phyloP scores from a whole-genome alignment of 2,329 filamentous ascomycete species.

The Ascochyta lentis region DNA sequence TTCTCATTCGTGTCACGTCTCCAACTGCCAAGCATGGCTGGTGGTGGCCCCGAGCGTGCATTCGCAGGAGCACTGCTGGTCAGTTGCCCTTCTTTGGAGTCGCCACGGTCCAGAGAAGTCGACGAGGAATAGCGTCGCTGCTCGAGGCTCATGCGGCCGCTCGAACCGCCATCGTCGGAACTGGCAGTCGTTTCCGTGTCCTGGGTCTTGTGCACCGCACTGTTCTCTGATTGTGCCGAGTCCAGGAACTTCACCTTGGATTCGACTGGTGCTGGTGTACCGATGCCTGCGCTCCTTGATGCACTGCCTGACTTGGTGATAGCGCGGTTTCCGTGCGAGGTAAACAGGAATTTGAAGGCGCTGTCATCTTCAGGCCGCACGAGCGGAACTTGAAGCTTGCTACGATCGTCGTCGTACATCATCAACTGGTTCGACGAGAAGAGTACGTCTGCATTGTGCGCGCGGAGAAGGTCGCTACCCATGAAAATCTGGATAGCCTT shows the following conservation, averaged over 20 bases:
- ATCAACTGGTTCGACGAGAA: constrained; percentile 92
- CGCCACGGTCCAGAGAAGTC: constrained; percentile 24
- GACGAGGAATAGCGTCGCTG: constrained; percentile 36
- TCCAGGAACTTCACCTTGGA: constrained; percentile 13
- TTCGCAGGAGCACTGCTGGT: constrained; percentile 25
- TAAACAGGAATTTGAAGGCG: constrained; percentile 78
- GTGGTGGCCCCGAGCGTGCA: constrained; percentile 42
- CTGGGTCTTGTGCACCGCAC: constrained; percentile 26
- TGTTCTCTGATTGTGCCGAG: background rate
- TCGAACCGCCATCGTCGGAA: constrained; percentile 41
- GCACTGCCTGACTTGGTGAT: background rate
- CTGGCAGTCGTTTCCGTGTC: constrained; percentile 21
- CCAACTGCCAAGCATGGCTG: constrained; percentile 59
- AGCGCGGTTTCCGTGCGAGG: constrained; percentile 50
- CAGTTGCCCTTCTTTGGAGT: constrained; percentile 31
- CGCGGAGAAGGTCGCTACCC: constrained; percentile 84
- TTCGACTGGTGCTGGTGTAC: background rate
- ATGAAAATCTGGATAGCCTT: constrained; percentile 84
- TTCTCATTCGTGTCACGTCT: constrained; percentile 51
- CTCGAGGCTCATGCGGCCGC: constrained; percentile 39
- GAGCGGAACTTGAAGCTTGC: constrained; percentile 87
- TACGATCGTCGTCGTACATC: constrained; percentile 83
- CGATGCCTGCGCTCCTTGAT: background rate
- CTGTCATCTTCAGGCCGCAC: constrained; percentile 88
- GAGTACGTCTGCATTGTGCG: constrained; percentile 87